Percentiles rank a stretch among this genome's conserved stretches.
Evolutionary conservation across 169 alveolate genomes (phyloP).

Genomic region (Plasmodium coatneyi): DNA sequence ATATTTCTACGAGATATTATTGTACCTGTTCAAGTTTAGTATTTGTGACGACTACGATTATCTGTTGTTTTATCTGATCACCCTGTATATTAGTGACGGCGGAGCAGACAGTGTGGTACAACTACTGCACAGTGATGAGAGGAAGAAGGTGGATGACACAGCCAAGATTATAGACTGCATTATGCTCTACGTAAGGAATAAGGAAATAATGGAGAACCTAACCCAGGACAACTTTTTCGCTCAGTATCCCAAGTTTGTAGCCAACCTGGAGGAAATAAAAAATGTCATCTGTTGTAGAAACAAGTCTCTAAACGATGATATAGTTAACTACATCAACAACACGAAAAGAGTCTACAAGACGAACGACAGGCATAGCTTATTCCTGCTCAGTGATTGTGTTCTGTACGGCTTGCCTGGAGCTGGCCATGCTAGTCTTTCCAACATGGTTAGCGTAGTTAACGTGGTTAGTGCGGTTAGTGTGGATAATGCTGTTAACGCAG

Average conservation of each 20-base stretch:
- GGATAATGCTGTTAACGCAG: neutral
- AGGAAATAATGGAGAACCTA: conserved; percentile 2
- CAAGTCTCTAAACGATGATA: conserved; percentile 40
- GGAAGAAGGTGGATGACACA: conserved; percentile 12
- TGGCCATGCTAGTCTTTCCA: neutral
- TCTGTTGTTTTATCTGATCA: conserved; percentile 16
- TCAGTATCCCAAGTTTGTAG: conserved; percentile 2
- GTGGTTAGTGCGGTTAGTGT: neutral
- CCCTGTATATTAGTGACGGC: conserved; percentile 19
- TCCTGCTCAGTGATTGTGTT: neutral
- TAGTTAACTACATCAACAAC: conserved; percentile 26
- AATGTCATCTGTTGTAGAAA: conserved; percentile 13
- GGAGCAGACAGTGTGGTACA: neutral
- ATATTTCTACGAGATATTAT: conserved; percentile 31
- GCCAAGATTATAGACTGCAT: conserved; percentile 27
- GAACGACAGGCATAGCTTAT: conserved; percentile 2
- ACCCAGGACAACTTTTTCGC: conserved; percentile 11
- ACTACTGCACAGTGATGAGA: conserved; percentile 23
- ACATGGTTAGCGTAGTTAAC: neutral
- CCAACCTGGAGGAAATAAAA: conserved; percentile 17
- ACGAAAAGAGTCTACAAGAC: conserved; percentile 50
- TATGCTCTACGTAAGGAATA: conserved; percentile 35
- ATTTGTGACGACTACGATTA: conserved; percentile 66
- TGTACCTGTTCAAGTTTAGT: conserved; percentile 21
- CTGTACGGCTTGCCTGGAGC: neutral